phyloP scores from a whole-genome alignment of 2,329 filamentous ascomycete genomes.

The Trichoderma cornu-damae region DNA sequence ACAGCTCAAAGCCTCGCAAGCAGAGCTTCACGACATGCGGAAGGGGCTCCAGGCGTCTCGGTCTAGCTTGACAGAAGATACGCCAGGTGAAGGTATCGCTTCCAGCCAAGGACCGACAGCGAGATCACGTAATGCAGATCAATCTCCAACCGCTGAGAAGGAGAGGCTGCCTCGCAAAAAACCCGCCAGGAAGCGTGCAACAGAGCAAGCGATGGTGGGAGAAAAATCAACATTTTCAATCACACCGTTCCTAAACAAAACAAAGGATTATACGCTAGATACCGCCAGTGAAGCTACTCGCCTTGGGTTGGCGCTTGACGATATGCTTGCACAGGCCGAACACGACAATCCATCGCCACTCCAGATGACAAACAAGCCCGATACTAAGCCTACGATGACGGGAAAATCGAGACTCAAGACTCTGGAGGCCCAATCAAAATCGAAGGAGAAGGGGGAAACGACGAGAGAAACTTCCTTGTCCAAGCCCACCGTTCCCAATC shows the following conservation, averaged over 20 bases:
- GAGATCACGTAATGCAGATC: constrained; percentile 38
- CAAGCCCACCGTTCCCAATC: not conserved
- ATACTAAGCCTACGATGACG: constrained; percentile 26
- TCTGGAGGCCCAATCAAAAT: not conserved
- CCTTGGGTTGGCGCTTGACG: constrained; percentile 8
- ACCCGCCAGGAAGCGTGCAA: constrained; percentile 51
- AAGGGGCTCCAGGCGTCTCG: constrained; percentile 37
- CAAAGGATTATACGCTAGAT: constrained; percentile 48
- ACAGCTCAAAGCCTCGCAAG: constrained; percentile 65
- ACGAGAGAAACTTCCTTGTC: not conserved
- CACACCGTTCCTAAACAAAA: constrained; percentile 84
- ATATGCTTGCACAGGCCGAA: not conserved
- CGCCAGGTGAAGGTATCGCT: constrained; percentile 23
- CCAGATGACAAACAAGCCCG: constrained; percentile 18
- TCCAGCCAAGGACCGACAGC: constrained; percentile 40
- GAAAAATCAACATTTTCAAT: constrained; percentile 93
- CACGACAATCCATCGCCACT: constrained; percentile 16
- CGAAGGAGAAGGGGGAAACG: not conserved
- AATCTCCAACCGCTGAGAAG: constrained; percentile 40
- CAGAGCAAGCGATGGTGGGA: constrained; percentile 53
- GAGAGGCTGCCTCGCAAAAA: constrained; percentile 39
- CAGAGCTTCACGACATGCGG: constrained; percentile 63
- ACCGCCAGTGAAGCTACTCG: constrained; percentile 28
- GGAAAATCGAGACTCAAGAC: not conserved
- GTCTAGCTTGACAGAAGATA: constrained; percentile 38